Evolutionary conservation across 2,329 filamentous ascomycete genomes (phyloP).

Genomic region (Knoxdaviesia proteae): DNA sequence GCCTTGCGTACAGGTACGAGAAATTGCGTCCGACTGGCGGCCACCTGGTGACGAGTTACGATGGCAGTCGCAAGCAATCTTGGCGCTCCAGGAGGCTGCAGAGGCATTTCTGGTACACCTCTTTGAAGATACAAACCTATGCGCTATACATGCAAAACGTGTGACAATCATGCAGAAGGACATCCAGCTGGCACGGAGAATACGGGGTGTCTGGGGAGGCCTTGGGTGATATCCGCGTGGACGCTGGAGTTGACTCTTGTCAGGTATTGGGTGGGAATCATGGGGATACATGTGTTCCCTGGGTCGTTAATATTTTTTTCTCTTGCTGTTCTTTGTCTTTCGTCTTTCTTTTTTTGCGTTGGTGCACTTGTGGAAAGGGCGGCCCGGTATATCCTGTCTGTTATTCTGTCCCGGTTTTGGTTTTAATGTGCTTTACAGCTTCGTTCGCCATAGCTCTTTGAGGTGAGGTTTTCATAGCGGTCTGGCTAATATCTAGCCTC

Average conservation of each 20-base stretch:
- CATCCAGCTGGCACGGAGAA: constrained; percentile 73
- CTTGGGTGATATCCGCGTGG: constrained; percentile 7
- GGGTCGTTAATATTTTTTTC: neutral
- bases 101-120: constrained; percentile 90
- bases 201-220: constrained; percentile 59
- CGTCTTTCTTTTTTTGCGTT: neutral
- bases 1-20: constrained; percentile 30
- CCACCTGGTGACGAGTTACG: constrained; percentile 50
- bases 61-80: constrained; percentile 92
- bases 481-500: too few species aligned
- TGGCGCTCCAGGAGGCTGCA: constrained; percentile 83
- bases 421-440: too few species aligned
- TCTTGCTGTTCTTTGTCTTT: neutral
- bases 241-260: neutral
- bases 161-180: constrained; percentile 98
- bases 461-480: too few species aligned
- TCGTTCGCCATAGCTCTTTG: too few species aligned
- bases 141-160: constrained; percentile 88
- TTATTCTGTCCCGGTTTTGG: too few species aligned
- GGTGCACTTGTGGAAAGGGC: neutral
- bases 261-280: neutral
- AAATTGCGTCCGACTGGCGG: constrained; percentile 48
- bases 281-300: neutral
- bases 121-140: constrained; percentile 93
- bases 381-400: too few species aligned